A percentile compares a stretch with the other conserved stretches of the same genome.
phyloP scores from a whole-genome alignment of 371 early-diverging fungal genomes.

The Sporodiniella umbellata region DNA sequence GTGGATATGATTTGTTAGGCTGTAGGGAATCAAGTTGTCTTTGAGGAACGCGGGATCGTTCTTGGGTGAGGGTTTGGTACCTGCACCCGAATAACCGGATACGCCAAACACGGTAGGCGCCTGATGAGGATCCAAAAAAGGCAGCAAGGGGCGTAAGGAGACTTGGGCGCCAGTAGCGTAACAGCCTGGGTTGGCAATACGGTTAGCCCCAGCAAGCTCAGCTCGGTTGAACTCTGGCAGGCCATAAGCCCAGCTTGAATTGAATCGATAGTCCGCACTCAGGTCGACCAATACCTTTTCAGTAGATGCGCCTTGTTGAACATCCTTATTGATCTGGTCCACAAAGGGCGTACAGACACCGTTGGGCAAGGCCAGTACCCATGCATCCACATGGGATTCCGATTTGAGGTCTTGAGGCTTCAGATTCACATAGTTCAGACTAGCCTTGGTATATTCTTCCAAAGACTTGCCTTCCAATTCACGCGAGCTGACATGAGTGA shows the following conservation, averaged over 20 bases:
- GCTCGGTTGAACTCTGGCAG: conserved; percentile 81
- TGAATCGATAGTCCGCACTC: conserved; percentile 92
- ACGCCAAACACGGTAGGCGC: conserved; percentile 91
- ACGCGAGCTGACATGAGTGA: conserved; percentile 90
- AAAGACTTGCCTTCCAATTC: conserved; percentile 87
- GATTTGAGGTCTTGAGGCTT: conserved; percentile 69
- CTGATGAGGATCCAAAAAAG: conserved; percentile 53
- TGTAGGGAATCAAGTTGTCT: conserved; percentile 89
- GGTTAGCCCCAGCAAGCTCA: conserved; percentile 52
- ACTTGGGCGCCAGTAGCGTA: conserved; percentile 97
- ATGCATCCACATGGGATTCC: conserved; percentile 78
- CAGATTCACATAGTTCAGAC: conserved; percentile 76
- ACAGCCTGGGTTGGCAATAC: conserved; percentile 95
- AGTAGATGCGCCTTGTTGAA: conserved; percentile 36
- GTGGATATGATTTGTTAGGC: conserved; percentile 94
- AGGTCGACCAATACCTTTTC: conserved; percentile 82
- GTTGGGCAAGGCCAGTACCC: conserved; percentile 96
- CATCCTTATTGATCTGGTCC: conserved; percentile 62
- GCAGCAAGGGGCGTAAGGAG: conserved; percentile 77
- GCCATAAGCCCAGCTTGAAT: conserved; percentile 86
- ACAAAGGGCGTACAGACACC: conserved; percentile 91
- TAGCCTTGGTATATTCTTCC: conserved; percentile 67
- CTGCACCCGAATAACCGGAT: conserved; percentile 96
- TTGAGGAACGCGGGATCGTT: conserved; percentile 82
- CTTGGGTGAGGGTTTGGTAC: conserved; percentile 92